Evolutionary conservation across 2,329 filamentous ascomycete species (phyloP).

Genomic region (Clarireedia hainanense): DNA sequence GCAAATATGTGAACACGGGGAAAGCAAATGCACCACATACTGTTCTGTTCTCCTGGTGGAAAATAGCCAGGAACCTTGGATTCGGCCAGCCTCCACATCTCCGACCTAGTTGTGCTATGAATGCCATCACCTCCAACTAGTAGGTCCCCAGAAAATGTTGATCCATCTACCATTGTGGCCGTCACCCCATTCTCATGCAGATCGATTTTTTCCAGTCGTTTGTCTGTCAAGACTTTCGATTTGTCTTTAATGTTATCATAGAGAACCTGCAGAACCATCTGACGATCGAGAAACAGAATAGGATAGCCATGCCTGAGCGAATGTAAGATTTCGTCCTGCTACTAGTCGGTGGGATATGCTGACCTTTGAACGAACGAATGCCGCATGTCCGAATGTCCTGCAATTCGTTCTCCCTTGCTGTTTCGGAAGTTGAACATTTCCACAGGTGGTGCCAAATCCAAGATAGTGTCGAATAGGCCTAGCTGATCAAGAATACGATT

Average conservation of each 20-base stretch:
- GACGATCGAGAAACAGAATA: slow-evolving; percentile 28
- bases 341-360: neutral
- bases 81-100: slow-evolving; percentile 24
- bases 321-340: neutral
- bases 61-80: slow-evolving; percentile 12
- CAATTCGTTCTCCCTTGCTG: neutral
- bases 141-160: slow-evolving; percentile 6
- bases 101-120: slow-evolving; percentile 18
- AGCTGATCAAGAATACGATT: slow-evolving; percentile 43
- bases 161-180: slow-evolving; percentile 6
- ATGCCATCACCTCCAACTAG: slow-evolving; percentile 13
- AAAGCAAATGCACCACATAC: slow-evolving; percentile 3
- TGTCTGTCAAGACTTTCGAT: slow-evolving; percentile 9
- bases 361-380: neutral
- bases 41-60: neutral
- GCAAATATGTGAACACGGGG: neutral
- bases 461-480: slow-evolving; percentile 27
- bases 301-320: slow-evolving; percentile 10
- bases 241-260: slow-evolving; percentile 20
- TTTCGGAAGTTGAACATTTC: neutral
- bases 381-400: neutral
- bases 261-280: slow-evolving; percentile 29
- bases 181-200: slow-evolving; percentile 2
- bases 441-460: slow-evolving; percentile 1
- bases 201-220: slow-evolving; percentile 5